Conservation (phyloP, 2,329 filamentous ascomycete species). For the Periconia macrospinosa region DNA sequence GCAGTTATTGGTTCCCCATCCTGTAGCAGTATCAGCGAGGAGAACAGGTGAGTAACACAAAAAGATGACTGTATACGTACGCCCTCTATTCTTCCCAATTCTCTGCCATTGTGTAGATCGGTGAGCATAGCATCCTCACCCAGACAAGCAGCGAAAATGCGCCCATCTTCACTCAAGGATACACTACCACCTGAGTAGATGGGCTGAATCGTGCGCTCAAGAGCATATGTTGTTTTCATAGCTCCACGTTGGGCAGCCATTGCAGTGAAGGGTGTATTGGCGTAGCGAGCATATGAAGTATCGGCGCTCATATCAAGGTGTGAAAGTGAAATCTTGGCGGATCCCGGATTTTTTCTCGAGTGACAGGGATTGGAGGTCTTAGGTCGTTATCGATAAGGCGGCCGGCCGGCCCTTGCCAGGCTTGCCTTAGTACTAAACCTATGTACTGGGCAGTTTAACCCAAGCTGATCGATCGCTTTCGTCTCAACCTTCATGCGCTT, state of each 20-base stretch:
- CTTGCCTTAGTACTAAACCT: background rate
- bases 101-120: conserved; percentile 77
- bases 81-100: conserved; percentile 84
- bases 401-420: background rate
- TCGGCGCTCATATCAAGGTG: conserved; percentile 4
- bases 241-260: conserved; percentile 59
- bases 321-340: conserved; percentile 23
- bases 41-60: background rate
- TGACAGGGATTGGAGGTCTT: background rate
- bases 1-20: conserved; percentile 74
- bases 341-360: conserved; percentile 18
- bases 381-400: conserved; percentile 35
- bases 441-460: no score
- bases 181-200: conserved; percentile 93
- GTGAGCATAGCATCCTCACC: conserved; percentile 90
- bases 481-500: background rate
- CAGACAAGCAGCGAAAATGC: conserved; percentile 83
- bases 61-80: conserved; percentile 52
- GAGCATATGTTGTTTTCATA: conserved; percentile 86
- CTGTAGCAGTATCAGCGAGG: conserved; percentile 41
- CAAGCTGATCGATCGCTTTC: no score
- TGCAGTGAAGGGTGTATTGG: conserved; percentile 4
- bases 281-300: background rate
- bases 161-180: conserved; percentile 77
- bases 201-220: conserved; percentile 79